phyloP scores from a whole-genome alignment of 179 eudicot species.

The Silene coronaria region DNA sequence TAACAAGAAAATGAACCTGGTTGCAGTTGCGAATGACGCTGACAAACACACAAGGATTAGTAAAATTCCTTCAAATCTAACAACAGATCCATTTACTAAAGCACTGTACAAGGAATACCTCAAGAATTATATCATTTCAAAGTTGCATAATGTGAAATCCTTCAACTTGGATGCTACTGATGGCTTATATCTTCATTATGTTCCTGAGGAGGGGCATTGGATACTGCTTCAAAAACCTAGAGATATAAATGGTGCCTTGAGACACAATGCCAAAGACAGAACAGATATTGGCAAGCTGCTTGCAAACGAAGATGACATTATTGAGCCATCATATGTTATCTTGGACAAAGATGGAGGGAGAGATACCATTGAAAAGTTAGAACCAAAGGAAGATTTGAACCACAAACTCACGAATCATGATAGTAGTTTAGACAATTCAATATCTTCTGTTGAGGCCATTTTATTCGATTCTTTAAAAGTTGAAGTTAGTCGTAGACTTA shows the following conservation, averaged over 20 bases:
- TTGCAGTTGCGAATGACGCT: constrained; percentile 21
- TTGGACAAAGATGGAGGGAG: constrained; percentile 44
- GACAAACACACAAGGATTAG: constrained; percentile 14
- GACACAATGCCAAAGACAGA: constrained; percentile 19
- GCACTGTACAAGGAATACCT: constrained; percentile 43
- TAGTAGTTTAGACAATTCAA: constrained; percentile 27
- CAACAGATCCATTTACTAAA: constrained; percentile 34
- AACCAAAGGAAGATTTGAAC: constrained; percentile 20
- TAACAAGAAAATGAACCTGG: constrained; percentile 21
- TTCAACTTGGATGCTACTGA: constrained; percentile 38
- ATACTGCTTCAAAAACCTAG: constrained; percentile 52
- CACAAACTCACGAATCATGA: constrained; percentile 22
- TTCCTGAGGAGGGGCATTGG: constrained; percentile 74
- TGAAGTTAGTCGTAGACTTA: constrained; percentile 68
- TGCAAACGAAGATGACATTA: constrained; percentile 27
- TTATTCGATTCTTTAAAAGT: constrained; percentile 52
- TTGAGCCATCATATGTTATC: constrained; percentile 72
- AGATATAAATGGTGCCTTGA: constrained; percentile 20
- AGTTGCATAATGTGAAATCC: constrained; percentile 36
- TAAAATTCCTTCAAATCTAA: constrained; percentile 25
- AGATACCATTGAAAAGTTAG: constrained; percentile 38
- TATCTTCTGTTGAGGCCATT: constrained; percentile 35
- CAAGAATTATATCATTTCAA: constrained; percentile 40
- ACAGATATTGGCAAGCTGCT: constrained; percentile 20
- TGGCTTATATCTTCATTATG: constrained; percentile 55